Evolutionary conservation across 2,329 filamentous ascomycete species (phyloP).

Genomic region (Akanthomyces dipterigenus): DNA sequence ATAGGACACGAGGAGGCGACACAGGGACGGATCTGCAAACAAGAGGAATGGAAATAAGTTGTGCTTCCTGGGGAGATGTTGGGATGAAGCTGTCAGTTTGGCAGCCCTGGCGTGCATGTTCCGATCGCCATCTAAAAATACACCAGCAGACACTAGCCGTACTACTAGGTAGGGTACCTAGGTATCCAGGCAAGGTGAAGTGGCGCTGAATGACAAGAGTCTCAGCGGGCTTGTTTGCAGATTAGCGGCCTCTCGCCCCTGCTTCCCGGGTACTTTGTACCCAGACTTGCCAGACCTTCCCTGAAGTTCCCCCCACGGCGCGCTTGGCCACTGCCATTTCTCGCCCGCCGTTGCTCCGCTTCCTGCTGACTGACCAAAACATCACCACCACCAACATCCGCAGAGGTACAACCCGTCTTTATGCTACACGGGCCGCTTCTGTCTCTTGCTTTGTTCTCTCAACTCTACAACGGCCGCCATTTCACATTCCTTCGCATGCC

Average conservation of each 20-base stretch:
- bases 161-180: too few species aligned
- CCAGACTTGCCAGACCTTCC: too few species aligned
- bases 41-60: not conserved
- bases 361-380: conserved; percentile 9
- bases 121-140: not conserved
- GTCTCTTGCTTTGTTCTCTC: not conserved
- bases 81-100: not conserved
- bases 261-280: too few species aligned
- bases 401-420: not conserved
- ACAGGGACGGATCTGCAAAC: not conserved
- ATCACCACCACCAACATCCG: not conserved
- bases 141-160: not conserved
- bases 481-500: not conserved
- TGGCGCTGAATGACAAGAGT: too few species aligned
- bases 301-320: not conserved
- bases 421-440: not conserved
- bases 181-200: too few species aligned
- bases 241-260: too few species aligned
- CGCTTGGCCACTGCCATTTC: not conserved
- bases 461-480: not conserved
- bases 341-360: not conserved
- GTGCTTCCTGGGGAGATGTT: not conserved
- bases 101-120: not conserved
- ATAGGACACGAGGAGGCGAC: not conserved
- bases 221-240: too few species aligned